Percentiles rank a stretch among this genome's conserved stretches.
phyloP scores from a whole-genome alignment of 129 eudicot species.

The Rutidosis leptorrhynchoides region DNA sequence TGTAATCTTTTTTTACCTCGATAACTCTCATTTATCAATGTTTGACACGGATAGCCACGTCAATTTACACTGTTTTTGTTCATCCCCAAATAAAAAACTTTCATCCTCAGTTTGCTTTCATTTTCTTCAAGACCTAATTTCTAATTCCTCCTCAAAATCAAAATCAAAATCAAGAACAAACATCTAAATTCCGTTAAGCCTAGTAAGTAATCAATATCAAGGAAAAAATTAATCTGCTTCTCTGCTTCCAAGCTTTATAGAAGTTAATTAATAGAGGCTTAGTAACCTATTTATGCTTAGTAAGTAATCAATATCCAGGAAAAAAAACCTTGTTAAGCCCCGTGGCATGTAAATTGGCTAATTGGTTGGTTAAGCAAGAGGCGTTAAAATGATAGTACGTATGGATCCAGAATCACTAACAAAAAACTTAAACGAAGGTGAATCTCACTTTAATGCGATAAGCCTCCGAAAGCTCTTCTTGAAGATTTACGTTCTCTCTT shows the following conservation, averaged over 20 bases:
- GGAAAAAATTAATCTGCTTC: conserved; percentile 85
- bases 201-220: too few species aligned
- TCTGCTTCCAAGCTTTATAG: conserved; percentile 74
- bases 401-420: not conserved
- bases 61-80: too few species aligned
- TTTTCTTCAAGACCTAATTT: too few species aligned
- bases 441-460: conserved; percentile 75
- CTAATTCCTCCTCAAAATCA: too few species aligned
- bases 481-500: conserved; percentile 68
- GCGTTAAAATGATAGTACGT: conserved; percentile 13
- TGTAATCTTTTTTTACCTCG: too few species aligned
- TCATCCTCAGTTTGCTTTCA: too few species aligned
- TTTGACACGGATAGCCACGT: too few species aligned
- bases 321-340: conserved; percentile 72
- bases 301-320: not conserved
- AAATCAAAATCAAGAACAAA: too few species aligned
- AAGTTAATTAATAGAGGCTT: conserved; percentile 6
- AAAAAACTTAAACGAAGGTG: not conserved
- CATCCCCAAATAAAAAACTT: too few species aligned
- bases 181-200: too few species aligned
- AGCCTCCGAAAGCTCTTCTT: conserved; percentile 93
- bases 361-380: conserved; percentile 61
- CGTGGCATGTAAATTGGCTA: conserved; percentile 68
- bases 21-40: too few species aligned
- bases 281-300: not conserved